These are phyloP conservation scores for Platanthera zijinensis DNA, from an alignment of 106 monocot genomes.

Conservation along the genomic window DNA sequence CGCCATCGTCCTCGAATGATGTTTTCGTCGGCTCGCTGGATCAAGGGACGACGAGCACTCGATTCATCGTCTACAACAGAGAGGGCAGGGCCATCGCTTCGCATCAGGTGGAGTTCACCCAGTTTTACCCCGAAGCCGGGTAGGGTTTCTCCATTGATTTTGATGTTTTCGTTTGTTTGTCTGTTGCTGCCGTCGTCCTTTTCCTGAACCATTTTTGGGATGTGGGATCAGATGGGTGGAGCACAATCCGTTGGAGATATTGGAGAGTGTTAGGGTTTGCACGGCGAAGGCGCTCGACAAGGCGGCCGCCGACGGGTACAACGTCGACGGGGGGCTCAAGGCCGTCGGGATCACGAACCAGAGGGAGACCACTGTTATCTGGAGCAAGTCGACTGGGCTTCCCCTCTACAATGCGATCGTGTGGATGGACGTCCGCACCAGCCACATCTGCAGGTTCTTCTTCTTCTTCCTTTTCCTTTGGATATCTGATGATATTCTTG, in stretches of 20 bases:
- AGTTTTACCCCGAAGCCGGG: slow-evolving; percentile 88
- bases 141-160: slow-evolving; percentile 9
- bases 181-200: neutral
- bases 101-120: slow-evolving; percentile 85
- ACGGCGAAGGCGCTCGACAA: slow-evolving; percentile 76
- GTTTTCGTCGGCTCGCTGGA: slow-evolving; percentile 62
- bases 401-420: slow-evolving; percentile 86
- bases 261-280: slow-evolving; percentile 70
- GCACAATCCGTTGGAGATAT: slow-evolving; percentile 81
- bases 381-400: slow-evolving; percentile 75
- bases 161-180: neutral
- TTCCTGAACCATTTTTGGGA: neutral
- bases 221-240: slow-evolving; percentile 63
- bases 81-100: slow-evolving; percentile 48
- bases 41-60: slow-evolving; percentile 84
- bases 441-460: slow-evolving; percentile 60
- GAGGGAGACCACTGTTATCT: slow-evolving; percentile 73
- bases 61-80: slow-evolving; percentile 76
- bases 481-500: neutral
- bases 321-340: slow-evolving; percentile 56
- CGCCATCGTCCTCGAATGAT: slow-evolving; percentile 12
- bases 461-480: slow-evolving; percentile 2
- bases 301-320: slow-evolving; percentile 61
- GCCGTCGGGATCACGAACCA: slow-evolving; percentile 78
- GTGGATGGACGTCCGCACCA: slow-evolving; percentile 85